Evolutionary conservation across 2,329 filamentous ascomycete species (phyloP), one percentile per base, ranked within the genome.

Genomic region (Botrytis fabae): DNA sequence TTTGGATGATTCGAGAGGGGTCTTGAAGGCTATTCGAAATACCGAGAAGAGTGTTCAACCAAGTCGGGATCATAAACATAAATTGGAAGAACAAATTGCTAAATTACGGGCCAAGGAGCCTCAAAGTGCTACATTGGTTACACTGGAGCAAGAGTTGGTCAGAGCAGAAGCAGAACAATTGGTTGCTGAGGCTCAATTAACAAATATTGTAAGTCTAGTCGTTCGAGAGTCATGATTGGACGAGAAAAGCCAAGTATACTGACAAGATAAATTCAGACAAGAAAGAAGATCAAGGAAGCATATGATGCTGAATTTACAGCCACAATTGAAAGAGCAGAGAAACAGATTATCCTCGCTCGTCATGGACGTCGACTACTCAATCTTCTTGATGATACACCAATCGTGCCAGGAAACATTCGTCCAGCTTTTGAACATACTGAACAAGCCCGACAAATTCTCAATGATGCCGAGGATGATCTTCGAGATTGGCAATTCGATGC

Each of bases 21-120:
- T 94, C 38, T 86, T 99, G 82, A 99, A 99, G 88, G 89, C 93
- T 77, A 97, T 99, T 78, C 90, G 96, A 77, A 97, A 99, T 83
- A 98, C 94, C 22, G 96, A 99, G 85, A 92, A 92, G 84, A 97
- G 93, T 77, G 95, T 99, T 25, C 95, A 98, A 85, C 96, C 96
- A 10, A 94, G 92, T 80, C 89, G 96, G 74, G 95, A 97, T 78
- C 88, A 92, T 79, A 96, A 96, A 84, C 85, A 88, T 76, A 97
- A 97, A 88, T 91, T 98, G 76, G 87, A 91, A 73, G 95, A 98
- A 81, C 95, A 99, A 83, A 97, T 99, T 79, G 91, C 93, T 77
- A 93, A 91, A 83, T 85, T 98, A 78, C 98, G 97, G 86, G 88
- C 92, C 83, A 98, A 96, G 85, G 96, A 98, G 83, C 94, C 95